Conservation (phyloP, 768 basidiomycete genomes). For the Paxillus ammoniavirescens region DNA sequence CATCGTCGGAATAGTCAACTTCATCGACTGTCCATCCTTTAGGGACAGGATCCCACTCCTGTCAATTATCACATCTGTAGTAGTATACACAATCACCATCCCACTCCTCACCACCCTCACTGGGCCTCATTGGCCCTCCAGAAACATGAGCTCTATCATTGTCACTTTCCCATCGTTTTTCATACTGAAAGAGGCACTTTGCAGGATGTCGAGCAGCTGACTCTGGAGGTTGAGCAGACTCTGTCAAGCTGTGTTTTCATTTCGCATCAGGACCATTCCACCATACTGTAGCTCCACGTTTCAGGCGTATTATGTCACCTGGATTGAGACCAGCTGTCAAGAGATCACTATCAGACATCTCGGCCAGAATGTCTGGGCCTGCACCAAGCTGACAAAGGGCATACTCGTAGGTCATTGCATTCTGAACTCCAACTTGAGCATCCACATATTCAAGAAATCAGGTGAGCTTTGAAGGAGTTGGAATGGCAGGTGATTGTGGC, state of each 20-base stretch:
- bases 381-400: neutral
- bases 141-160: neutral
- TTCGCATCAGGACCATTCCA: slow-evolving; percentile 5
- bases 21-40: neutral
- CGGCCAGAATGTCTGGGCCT: neutral
- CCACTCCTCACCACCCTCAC: neutral
- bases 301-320: slow-evolving; percentile 1
- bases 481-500: neutral
- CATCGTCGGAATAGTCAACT: neutral
- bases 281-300: neutral
- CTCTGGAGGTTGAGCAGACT: neutral
- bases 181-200: neutral
- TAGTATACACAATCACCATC: neutral
- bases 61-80: neutral
- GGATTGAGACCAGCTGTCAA: neutral
- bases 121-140: neutral
- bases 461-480: neutral
- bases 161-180: neutral
- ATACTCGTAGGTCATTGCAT: neutral
- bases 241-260: neutral
- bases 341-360: neutral
- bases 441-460: neutral
- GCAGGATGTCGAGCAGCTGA: neutral
- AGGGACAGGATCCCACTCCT: neutral
- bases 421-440: neutral